These are phyloP conservation scores for Panicum virgatum DNA, from an alignment of 202 grass and related monocot genomes.

Conservation along the genomic window DNA sequence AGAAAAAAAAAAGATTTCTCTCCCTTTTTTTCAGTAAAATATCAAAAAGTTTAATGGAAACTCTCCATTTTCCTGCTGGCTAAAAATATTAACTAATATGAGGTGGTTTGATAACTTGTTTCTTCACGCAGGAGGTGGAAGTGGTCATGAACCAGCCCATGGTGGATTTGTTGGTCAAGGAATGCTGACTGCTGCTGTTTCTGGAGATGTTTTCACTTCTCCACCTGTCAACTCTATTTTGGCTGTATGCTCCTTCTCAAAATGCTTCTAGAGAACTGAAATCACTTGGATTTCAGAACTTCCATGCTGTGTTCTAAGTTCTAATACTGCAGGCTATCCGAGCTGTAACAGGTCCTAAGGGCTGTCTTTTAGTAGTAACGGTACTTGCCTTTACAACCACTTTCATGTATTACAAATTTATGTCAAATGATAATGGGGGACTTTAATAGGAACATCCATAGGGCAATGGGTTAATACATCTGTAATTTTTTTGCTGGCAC, in stretches of 20 bases:
- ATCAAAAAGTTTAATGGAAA: background rate
- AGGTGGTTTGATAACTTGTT: background rate
- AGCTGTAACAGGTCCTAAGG: conserved; percentile 89
- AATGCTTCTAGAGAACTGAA: background rate
- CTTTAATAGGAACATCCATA: conserved; percentile 10
- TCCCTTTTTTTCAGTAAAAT: background rate
- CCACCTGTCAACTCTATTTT: conserved; percentile 90
- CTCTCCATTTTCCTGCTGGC: background rate
- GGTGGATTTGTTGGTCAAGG: conserved; percentile 93
- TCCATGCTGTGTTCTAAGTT: conserved; percentile 8
- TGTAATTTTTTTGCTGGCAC: background rate
- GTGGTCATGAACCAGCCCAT: conserved; percentile 94
- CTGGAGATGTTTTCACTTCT: conserved; percentile 93
- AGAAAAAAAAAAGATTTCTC: too few species aligned
- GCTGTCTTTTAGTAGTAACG: conserved; percentile 96
- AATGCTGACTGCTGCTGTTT: conserved; percentile 96
- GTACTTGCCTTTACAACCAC: conserved; percentile 41
- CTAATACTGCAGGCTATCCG: conserved; percentile 74
- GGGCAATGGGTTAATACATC: background rate
- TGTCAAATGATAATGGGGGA: background rate
- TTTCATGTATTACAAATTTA: conserved; percentile 7
- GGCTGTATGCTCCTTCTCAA: conserved; percentile 56
- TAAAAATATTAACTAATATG: background rate
- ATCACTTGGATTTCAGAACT: conserved; percentile 10
- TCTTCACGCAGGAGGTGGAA: conserved; percentile 76